These are phyloP conservation scores for Tricholoma matsutake DNA, from an alignment of 768 basidiomycete species.

Conservation along the genomic window DNA sequence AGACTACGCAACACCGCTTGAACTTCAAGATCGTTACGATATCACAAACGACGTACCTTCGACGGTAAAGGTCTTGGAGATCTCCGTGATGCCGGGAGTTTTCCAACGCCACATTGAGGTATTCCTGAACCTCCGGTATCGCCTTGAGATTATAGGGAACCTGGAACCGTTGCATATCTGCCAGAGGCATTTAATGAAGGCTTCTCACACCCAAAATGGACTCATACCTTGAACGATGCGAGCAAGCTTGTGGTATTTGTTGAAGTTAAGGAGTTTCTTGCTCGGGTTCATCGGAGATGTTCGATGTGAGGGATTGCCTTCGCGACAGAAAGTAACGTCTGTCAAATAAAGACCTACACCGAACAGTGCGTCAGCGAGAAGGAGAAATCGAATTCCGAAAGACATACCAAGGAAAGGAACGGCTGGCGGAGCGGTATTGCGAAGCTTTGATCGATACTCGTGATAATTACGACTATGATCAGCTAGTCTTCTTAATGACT, in stretches of 20 bases:
- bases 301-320: constrained; percentile 87
- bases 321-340: constrained; percentile 92
- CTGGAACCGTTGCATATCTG: constrained; percentile 93
- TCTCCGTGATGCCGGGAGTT: constrained; percentile 76
- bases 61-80: constrained; percentile 79
- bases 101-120: constrained; percentile 70
- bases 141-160: constrained; percentile 81
- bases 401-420: constrained; percentile 88
- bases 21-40: background rate
- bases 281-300: constrained; percentile 71
- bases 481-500: constrained; percentile 77
- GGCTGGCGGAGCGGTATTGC: constrained; percentile 87
- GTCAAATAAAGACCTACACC: constrained; percentile 76
- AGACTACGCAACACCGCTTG: constrained; percentile 42
- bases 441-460: constrained; percentile 85
- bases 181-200: background rate
- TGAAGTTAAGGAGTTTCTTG: constrained; percentile 90
- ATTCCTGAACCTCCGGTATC: constrained; percentile 86
- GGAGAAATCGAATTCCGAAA: constrained; percentile 7
- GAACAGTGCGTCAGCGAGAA: background rate
- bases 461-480: constrained; percentile 90
- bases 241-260: constrained; percentile 91
- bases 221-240: constrained; percentile 73
- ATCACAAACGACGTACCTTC: constrained; percentile 53
- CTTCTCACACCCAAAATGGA: background rate